phyloP scores from a whole-genome alignment of 2,329 filamentous ascomycete species.

The Pseudocercospora ulei region DNA sequence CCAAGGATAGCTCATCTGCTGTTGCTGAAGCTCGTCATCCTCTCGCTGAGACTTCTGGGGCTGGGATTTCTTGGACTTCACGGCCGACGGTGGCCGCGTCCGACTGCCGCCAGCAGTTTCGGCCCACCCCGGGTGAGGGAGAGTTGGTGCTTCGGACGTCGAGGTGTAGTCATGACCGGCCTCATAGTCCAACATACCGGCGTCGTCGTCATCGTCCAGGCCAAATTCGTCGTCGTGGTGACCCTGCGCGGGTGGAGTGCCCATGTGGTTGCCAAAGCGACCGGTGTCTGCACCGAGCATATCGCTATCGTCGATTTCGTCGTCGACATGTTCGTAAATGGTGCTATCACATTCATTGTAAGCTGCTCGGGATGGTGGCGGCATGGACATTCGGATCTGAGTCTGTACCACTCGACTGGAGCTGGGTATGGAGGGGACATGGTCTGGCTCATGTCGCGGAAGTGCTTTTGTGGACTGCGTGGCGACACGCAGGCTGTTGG shows the following conservation, averaged over 20 bases:
- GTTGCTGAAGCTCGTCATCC: conserved; percentile 22
- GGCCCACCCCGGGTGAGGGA: conserved; percentile 28
- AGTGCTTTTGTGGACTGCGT: conserved; percentile 29
- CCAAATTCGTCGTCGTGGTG: conserved; percentile 31
- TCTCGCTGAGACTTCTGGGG: conserved; percentile 19
- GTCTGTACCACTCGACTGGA: conserved; percentile 32
- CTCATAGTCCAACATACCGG: conserved; percentile 39
- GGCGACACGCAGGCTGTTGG: conserved; percentile 18
- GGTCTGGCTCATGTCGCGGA: neutral
- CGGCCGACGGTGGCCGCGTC: conserved; percentile 16
- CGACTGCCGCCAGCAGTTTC: conserved; percentile 29
- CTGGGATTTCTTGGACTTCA: conserved; percentile 30
- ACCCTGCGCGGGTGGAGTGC: conserved; percentile 31
- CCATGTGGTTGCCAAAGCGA: conserved; percentile 35
- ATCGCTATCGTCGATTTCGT: conserved; percentile 25
- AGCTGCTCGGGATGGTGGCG: conserved; percentile 14
- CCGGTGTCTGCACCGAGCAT: conserved; percentile 25
- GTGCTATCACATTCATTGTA: neutral
- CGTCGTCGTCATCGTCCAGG: conserved; percentile 31
- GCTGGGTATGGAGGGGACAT: conserved; percentile 18
- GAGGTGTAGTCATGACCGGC: conserved; percentile 38
- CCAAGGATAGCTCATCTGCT: conserved; percentile 53
- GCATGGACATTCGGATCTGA: conserved; percentile 23
- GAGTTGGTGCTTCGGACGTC: conserved; percentile 13
- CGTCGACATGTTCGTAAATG: conserved; percentile 15